Conservation (phyloP, 129 eudicot species). For the Rutidosis leptorrhynchoides region DNA sequence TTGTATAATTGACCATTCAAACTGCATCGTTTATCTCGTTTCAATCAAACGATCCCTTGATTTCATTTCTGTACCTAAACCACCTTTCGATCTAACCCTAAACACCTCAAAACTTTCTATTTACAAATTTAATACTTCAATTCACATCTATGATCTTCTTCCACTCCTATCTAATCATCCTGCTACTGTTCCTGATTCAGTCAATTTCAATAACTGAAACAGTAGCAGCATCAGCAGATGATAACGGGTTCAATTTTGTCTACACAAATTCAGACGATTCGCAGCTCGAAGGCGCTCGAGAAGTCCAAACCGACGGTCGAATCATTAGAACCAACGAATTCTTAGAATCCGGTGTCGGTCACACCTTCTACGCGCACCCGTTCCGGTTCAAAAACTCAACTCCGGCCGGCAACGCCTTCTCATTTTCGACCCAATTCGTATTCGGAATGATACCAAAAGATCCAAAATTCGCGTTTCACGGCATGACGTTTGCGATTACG, state of each 20-base stretch:
- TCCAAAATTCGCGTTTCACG: slow-evolving; percentile 38
- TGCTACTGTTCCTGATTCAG: slow-evolving; percentile 1
- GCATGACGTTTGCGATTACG: slow-evolving; percentile 50
- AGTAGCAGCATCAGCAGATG: not conserved
- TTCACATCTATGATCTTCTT: slow-evolving; percentile 17
- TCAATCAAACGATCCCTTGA: slow-evolving; percentile 4
- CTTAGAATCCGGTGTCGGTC: slow-evolving; percentile 32
- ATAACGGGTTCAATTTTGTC: slow-evolving; percentile 33
- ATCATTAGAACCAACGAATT: slow-evolving; percentile 29
- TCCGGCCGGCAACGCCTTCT: slow-evolving; percentile 28
- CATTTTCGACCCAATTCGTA: slow-evolving; percentile 51
- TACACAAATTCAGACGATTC: slow-evolving; percentile 22
- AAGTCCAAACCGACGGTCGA: slow-evolving; percentile 31
- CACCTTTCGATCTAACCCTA: not conserved
- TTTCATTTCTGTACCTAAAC: not conserved
- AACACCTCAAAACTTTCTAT: not conserved
- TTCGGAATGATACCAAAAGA: slow-evolving; percentile 45
- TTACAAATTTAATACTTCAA: not conserved
- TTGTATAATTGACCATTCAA: slow-evolving; percentile 26
- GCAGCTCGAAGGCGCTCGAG: slow-evolving; percentile 36
- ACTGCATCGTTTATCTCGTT: not conserved
- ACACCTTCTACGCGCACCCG: slow-evolving; percentile 45
- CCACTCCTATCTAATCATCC: not conserved
- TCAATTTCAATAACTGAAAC: not conserved
- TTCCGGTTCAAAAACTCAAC: slow-evolving; percentile 38